Evolutionary conservation across 345 rosid genomes (phyloP), one percentile per base, ranked within the genome.

Genomic region (Orychophragmus violaceus): DNA sequence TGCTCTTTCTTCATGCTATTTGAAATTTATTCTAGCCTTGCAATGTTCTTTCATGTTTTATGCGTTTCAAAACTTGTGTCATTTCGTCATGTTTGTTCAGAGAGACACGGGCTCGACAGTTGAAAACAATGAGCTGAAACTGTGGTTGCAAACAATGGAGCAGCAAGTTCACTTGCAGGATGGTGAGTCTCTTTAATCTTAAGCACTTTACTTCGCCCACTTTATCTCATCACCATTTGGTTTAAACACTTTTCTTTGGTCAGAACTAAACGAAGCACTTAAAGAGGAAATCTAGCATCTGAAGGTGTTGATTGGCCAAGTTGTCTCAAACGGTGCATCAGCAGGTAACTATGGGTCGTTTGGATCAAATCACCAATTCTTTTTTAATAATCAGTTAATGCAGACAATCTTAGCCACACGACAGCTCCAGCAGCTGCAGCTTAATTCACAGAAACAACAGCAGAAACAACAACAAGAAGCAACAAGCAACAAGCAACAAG

Each of bases 271-370:
- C 51, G 96, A 91, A 18, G 89, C 95, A 11, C 66, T 95, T 56
- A 95, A 84, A 76, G 99, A 91, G 60, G 98, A 95, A 76, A 95
- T 91, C 67, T 91, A 87, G 82, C 99, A 86, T 77, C 84, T 95
- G 82, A 95, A 95, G 78, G 69, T 82, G 7, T 37, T 86, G 72
- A 89, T 96, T 2, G 94, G 91, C 61, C 96, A 87, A 76, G 42
- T 70, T 23, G 48, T 80, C 53, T 62, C 88, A 48, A 85, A 89
- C 18, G 89, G 89, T 73, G 83, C 81, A 63, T 70, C 91, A 11
- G 64, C 77, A 79, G 76, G 86, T 87, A 88, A 80, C 76, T 87
- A 46, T 48, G 35, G 79, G 1, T 79, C 96, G 2, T 86, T 39
- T 62, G 91, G 93, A 68, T 76, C 77, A 16, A 76, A 78, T 61